Percentiles rank a stretch among this genome's conserved stretches.
These are phyloP conservation scores for Chrysosporium queenslandicum DNA, from an alignment of 2,329 filamentous ascomycete species.

Conservation along the genomic window DNA sequence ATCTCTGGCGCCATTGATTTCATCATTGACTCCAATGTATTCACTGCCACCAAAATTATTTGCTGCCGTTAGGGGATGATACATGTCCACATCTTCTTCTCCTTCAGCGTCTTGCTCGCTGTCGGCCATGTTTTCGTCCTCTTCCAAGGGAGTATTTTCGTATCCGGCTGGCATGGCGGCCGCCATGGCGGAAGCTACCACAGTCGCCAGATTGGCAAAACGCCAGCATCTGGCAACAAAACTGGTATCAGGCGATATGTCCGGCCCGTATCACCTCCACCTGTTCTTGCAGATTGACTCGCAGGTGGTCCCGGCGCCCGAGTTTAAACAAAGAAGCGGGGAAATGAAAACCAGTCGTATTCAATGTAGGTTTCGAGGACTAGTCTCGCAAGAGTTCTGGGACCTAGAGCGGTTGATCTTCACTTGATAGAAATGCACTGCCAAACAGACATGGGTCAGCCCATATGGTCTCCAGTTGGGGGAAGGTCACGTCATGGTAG, in stretches of 20 bases:
- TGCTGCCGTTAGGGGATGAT: constrained; percentile 22
- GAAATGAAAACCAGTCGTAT: background rate
- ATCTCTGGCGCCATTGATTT: constrained; percentile 25
- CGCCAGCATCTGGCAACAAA: constrained; percentile 15
- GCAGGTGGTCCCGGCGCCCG: background rate
- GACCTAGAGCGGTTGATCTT: background rate
- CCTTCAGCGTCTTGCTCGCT: constrained; percentile 38
- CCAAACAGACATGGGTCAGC: constrained; percentile 1
- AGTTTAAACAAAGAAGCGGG: background rate
- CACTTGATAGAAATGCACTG: background rate
- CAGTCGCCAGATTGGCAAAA: constrained; percentile 31
- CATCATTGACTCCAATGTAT: constrained; percentile 7
- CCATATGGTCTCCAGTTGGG: background rate
- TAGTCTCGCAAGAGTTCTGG: background rate
- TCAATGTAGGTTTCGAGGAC: background rate
- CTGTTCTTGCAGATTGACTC: background rate
- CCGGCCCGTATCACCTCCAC: background rate
- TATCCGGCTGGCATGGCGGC: constrained; percentile 33
- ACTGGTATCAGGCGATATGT: background rate
- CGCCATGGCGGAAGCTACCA: constrained; percentile 33
- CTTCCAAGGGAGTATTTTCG: constrained; percentile 28
- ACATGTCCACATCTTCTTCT: constrained; percentile 36
- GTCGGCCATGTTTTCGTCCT: constrained; percentile 28
- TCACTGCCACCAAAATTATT: constrained; percentile 22
- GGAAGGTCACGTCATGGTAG: constrained; percentile 7